Conservation (phyloP, 306 rosid genomes). For the Corylus americana region DNA sequence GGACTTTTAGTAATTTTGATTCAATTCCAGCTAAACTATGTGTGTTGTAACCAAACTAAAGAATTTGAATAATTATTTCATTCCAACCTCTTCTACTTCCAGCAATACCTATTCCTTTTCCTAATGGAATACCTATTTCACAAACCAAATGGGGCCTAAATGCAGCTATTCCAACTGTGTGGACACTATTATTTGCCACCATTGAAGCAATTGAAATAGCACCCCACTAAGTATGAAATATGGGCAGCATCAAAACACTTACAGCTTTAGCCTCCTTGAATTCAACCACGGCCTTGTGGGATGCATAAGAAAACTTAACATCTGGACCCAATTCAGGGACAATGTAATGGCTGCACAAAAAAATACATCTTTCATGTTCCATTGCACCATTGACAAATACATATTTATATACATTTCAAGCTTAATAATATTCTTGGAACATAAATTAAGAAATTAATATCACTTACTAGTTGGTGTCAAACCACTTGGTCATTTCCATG, state of each 20-base stretch:
- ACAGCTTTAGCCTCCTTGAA: constrained; percentile 84
- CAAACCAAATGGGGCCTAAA: not conserved
- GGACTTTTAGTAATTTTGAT: too few relatives aligned
- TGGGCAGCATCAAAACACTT: constrained; percentile 27
- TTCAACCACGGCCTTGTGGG: constrained; percentile 81
- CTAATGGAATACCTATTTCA: too few relatives aligned
- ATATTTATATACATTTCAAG: not conserved
- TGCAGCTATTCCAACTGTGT: not conserved
- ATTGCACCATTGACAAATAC: constrained; percentile 13
- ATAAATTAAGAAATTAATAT: not conserved
- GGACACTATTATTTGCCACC: not conserved
- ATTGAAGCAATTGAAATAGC: not conserved
- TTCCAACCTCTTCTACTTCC: too few relatives aligned
- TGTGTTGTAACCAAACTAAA: too few relatives aligned
- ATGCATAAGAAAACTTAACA: constrained; percentile 73
- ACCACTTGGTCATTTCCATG: constrained; percentile 95
- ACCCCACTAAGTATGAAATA: not conserved
- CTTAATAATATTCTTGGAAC: constrained; percentile 3
- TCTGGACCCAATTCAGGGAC: constrained; percentile 88
- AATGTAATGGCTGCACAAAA: constrained; percentile 73
- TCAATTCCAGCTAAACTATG: too few relatives aligned
- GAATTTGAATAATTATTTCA: too few relatives aligned
- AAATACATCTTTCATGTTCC: constrained; percentile 1
- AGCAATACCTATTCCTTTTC: too few relatives aligned
- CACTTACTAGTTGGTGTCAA: constrained; percentile 81